Evolutionary conservation across 140 eudicot genomes (phyloP).

Genomic region (Stevia rebaudiana): DNA sequence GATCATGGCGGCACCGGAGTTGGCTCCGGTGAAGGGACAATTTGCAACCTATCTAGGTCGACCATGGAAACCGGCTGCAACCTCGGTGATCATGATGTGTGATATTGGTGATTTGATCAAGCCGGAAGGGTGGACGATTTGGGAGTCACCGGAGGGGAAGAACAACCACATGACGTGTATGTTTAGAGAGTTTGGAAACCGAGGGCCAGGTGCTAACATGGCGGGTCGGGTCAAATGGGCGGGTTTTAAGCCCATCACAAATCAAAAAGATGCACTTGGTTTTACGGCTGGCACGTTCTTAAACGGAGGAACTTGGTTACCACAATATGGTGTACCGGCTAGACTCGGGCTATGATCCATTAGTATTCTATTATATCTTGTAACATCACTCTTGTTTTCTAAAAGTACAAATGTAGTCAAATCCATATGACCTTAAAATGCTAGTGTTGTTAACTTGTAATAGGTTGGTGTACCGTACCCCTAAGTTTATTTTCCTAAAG

Average conservation of each 20-base stretch:
- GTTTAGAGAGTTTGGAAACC: conserved; percentile 44
- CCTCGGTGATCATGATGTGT: conserved; percentile 52
- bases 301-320: conserved; percentile 32
- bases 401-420: conserved; percentile 2
- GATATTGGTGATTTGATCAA: conserved; percentile 57
- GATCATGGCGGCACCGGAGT: conserved; percentile 43
- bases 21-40: conserved; percentile 35
- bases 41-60: conserved; percentile 59
- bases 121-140: conserved; percentile 67
- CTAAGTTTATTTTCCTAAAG: neutral
- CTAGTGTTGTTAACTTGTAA: conserved; percentile 19
- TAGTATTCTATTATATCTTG: conserved; percentile 5
- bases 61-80: conserved; percentile 67
- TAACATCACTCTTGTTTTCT: conserved; percentile 6
- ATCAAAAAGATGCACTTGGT: conserved; percentile 29
- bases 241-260: conserved; percentile 15
- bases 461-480: conserved; percentile 11
- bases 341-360: conserved; percentile 28
- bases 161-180: conserved; percentile 34
- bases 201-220: conserved; percentile 51
- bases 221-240: conserved; percentile 45
- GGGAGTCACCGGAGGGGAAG: conserved; percentile 39
- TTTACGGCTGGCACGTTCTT: conserved; percentile 42
- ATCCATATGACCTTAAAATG: neutral
- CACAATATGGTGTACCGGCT: conserved; percentile 29